Percentiles rank a stretch among this genome's conserved stretches.
Evolutionary conservation across 169 alveolate species (phyloP).

Genomic region (Cryptosporidium ubiquitum): DNA sequence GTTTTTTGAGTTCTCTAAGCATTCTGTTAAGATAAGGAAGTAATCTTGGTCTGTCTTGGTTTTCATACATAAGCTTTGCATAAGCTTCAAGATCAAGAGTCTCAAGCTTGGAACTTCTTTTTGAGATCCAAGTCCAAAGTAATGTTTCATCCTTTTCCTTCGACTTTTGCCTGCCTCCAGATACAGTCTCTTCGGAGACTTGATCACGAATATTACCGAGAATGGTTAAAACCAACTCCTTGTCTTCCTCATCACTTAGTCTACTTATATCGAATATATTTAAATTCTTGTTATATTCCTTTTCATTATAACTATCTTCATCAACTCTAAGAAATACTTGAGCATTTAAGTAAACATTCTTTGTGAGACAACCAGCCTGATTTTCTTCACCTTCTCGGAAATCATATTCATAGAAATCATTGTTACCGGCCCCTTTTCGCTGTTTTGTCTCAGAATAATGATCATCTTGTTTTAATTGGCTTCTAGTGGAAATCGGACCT

Average conservation of each 20-base stretch:
- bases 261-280: constrained; percentile 65
- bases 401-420: constrained; percentile 55
- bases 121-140: constrained; percentile 76
- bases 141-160: constrained; percentile 34
- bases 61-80: constrained; percentile 74
- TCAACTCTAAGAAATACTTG: constrained; percentile 51
- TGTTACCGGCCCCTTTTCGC: not conserved
- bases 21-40: constrained; percentile 58
- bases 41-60: constrained; percentile 57
- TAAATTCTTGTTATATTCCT: constrained; percentile 22
- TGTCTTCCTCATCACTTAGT: constrained; percentile 35
- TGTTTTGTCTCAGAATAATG: not conserved
- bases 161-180: constrained; percentile 54
- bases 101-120: constrained; percentile 70
- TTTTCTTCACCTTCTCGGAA: not conserved
- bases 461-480: constrained; percentile 1
- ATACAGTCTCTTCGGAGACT: constrained; percentile 26
- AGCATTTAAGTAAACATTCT: constrained; percentile 31
- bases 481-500: constrained; percentile 13
- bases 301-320: constrained; percentile 48
- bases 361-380: constrained; percentile 34
- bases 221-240: constrained; percentile 37
- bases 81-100: constrained; percentile 78
- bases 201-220: constrained; percentile 72
- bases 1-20: constrained; percentile 47